Conservation (phyloP, 306 rosid genomes). For the Astragalus membranaceus region DNA sequence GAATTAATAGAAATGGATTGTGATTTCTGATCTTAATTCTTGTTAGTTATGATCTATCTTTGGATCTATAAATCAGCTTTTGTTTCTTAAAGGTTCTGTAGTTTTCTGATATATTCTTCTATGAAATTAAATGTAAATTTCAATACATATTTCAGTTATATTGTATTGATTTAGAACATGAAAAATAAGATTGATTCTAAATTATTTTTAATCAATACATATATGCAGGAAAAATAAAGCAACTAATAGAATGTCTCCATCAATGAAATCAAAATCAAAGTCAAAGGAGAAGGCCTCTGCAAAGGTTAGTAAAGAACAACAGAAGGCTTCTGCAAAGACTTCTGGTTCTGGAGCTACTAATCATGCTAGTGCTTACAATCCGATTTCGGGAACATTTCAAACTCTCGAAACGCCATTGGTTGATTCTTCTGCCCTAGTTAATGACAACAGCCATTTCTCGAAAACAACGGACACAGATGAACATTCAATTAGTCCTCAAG, state of each 20-base stretch:
- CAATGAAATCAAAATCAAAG: constrained; percentile 65
- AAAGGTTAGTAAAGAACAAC: constrained; percentile 48
- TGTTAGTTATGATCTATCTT: neutral
- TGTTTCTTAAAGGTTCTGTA: neutral
- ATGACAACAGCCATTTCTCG: constrained; percentile 42
- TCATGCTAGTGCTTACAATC: constrained; percentile 53
- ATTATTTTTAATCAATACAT: neutral
- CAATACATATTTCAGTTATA: neutral
- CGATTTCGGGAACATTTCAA: constrained; percentile 67
- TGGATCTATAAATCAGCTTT: constrained; percentile 5
- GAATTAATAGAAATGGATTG: neutral
- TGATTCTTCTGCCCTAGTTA: constrained; percentile 34
- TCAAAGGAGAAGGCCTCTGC: constrained; percentile 43
- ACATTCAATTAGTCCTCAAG: constrained; percentile 48
- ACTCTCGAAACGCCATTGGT: constrained; percentile 43
- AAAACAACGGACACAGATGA: constrained; percentile 65
- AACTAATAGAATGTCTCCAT: constrained; percentile 59
- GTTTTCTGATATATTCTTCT: neutral
- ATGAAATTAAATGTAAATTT: neutral
- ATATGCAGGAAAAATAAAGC: constrained; percentile 7
- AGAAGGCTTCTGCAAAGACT: constrained; percentile 41
- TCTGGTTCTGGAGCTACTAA: constrained; percentile 35
- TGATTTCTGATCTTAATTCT: constrained; percentile 1
- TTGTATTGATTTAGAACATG: neutral
- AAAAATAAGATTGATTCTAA: neutral